Percentiles rank a stretch among this genome's conserved stretches.
phyloP scores from a whole-genome alignment of 805 yeast genomes.

The Isabelozyma gotoi region DNA sequence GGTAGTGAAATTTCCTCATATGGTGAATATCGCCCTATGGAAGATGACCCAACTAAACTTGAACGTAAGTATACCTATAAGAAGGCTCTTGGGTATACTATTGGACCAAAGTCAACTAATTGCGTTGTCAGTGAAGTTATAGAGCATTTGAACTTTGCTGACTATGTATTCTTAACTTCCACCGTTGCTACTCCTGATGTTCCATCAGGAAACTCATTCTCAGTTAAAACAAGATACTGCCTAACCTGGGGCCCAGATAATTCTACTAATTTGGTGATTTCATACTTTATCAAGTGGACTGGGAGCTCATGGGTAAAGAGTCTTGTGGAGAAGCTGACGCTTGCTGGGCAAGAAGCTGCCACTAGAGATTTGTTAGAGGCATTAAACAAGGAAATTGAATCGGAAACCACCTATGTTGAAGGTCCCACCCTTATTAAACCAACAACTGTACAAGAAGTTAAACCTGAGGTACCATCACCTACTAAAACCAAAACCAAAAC shows the following conservation, averaged over 20 bases:
- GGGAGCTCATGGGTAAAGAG: conserved; percentile 91
- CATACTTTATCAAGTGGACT: conserved; percentile 84
- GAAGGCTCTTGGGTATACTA: conserved; percentile 73
- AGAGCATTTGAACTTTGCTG: conserved; percentile 51
- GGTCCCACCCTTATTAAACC: conserved; percentile 13
- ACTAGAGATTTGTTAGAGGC: conserved; percentile 49
- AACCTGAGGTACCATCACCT: background rate
- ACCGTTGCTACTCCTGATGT: conserved; percentile 86
- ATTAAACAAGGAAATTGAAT: conserved; percentile 30
- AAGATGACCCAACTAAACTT: conserved; percentile 37
- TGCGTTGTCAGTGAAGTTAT: conserved; percentile 65
- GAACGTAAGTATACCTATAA: conserved; percentile 63
- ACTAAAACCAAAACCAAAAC: conserved; percentile 2
- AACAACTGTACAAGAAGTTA: conserved; percentile 1
- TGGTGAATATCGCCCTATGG: conserved; percentile 28
- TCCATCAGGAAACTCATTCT: conserved; percentile 85
- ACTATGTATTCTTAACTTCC: conserved; percentile 59
- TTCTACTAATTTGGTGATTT: conserved; percentile 56
- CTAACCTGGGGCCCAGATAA: conserved; percentile 74
- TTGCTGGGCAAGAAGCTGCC: conserved; percentile 72
- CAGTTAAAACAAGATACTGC: conserved; percentile 69
- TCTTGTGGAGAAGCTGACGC: conserved; percentile 82
- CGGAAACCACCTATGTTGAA: conserved; percentile 16
- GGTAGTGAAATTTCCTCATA: conserved; percentile 47
- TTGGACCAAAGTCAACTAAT: conserved; percentile 91